phyloP scores from a whole-genome alignment of 495 filamentous ascomycete species.

The Pseudevernia furfuracea region DNA sequence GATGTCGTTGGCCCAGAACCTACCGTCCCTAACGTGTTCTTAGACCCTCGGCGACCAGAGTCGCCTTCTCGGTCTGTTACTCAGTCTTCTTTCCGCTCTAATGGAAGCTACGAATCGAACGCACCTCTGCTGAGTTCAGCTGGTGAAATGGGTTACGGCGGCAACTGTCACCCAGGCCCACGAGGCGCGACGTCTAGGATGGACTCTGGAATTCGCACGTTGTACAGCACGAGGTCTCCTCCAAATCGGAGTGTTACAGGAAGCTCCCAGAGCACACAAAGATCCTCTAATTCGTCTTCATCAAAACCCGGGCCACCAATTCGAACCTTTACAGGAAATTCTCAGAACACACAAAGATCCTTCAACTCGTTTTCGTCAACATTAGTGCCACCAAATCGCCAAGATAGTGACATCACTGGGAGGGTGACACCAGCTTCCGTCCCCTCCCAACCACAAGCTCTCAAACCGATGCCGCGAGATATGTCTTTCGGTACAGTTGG shows the following conservation, averaged over 20 bases:
- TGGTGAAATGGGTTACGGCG: conserved; percentile 51
- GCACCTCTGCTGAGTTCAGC: conserved; percentile 52
- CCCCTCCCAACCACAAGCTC: conserved; percentile 1
- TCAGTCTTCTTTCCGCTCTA: conserved; percentile 36
- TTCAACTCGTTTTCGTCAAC: conserved; percentile 10
- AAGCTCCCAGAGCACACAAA: conserved; percentile 22
- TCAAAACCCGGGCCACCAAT: conserved; percentile 10
- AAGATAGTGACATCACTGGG: conserved; percentile 21
- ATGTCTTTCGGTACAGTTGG: neutral
- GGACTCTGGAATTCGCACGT: conserved; percentile 11
- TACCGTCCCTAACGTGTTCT: conserved; percentile 37
- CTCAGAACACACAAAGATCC: conserved; percentile 22
- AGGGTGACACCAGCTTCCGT: conserved; percentile 4
- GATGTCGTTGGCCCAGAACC: conserved; percentile 29
- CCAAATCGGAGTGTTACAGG: conserved; percentile 15
- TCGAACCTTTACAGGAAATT: neutral
- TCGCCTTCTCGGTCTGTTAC: conserved; percentile 39
- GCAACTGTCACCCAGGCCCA: conserved; percentile 33
- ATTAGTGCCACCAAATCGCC: conserved; percentile 17
- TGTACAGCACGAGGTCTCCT: conserved; percentile 13
- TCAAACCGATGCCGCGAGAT: conserved; percentile 15
- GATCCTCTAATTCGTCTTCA: conserved; percentile 14
- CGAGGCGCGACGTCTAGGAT: conserved; percentile 22
- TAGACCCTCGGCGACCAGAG: conserved; percentile 26
- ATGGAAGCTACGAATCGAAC: conserved; percentile 46